Base-by-base conservation (phyloP, 257 asterid species). In the Phtheirospermum japonicum region DNA sequence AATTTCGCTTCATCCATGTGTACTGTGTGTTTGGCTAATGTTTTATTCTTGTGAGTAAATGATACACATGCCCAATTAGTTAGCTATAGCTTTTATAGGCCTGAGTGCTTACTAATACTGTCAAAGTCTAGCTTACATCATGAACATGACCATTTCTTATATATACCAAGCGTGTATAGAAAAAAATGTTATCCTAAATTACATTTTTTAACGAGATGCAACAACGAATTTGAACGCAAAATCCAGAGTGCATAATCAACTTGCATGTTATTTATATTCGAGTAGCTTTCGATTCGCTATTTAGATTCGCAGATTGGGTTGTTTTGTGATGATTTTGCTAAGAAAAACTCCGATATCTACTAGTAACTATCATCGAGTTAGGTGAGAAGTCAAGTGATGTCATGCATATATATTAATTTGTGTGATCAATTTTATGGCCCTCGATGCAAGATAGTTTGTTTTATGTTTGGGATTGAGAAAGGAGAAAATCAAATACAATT, bases 1-100 rank as follows among this genome's bases (percentile, higher is more conserved):
- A 20, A 5, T 17, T 52, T 65, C 30, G 31, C 50, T 16, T 14
- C 63, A 52, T 64, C 71, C 82, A 80, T 77, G 28, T 50, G 20
- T 45, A 5, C 11, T n/a, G 2, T 45, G 19, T 45, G 18, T 14
- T 5, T 17, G 54, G 43, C 13, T 48, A 48, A 30, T 18, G 10
- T 23, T 23, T 23, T 45, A 42, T 31, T 7, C 50, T 13, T 67
- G 8, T 49, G 17, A 5, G 19, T 28, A 54, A 13, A 14, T 46
- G 48, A 33, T 42, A 0, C 52, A n/a, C 14, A 43, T 3, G 1
- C 28, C 3, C 28, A 23, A 23, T 28, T n/a, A 4, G 20, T 66
- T 48, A 50, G 4, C 28, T 23, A 23, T 23, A 23, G 28, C 1
- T 23, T 23, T 23, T 23, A 23, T 23, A 23, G 28, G 28, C 28